A percentile compares a stretch with the other conserved stretches of the same genome.
These are phyloP conservation scores for Phialophora expanda DNA, from an alignment of 2,329 filamentous ascomycete genomes.

Conservation along the genomic window DNA sequence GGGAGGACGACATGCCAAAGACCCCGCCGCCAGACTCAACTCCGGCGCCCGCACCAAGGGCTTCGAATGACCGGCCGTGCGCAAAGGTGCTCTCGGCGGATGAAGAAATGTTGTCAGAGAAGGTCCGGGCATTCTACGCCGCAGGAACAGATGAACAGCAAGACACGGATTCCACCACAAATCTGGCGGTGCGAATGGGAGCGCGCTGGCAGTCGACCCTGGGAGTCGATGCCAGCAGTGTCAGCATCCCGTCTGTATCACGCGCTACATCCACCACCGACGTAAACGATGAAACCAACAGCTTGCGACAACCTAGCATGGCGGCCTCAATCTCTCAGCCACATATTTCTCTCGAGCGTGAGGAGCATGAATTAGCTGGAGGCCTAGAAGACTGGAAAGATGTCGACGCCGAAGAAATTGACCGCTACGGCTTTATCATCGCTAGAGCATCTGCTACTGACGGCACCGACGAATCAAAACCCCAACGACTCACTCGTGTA, in stretches of 20 bases:
- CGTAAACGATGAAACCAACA: conserved; percentile 29
- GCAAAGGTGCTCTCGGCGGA: conserved; percentile 65
- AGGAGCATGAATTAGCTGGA: conserved; percentile 64
- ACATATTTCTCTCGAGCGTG: conserved; percentile 45
- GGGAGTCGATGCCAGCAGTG: conserved; percentile 40
- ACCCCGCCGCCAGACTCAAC: not conserved
- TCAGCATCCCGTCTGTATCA: conserved; percentile 41
- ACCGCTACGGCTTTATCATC: conserved; percentile 68
- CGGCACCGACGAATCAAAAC: conserved; percentile 37
- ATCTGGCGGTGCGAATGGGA: conserved; percentile 46
- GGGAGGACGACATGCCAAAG: conserved; percentile 36
- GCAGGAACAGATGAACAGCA: conserved; percentile 62
- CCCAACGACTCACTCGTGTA: conserved; percentile 60
- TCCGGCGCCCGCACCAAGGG: conserved; percentile 40
- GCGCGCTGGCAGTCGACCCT: conserved; percentile 49
- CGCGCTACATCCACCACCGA: conserved; percentile 41
- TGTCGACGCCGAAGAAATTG: conserved; percentile 63
- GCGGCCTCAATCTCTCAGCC: conserved; percentile 21
- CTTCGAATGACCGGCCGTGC: conserved; percentile 48
- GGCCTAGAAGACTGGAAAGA: conserved; percentile 70
- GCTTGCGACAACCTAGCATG: conserved; percentile 26
- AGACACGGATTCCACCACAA: conserved; percentile 48
- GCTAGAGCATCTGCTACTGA: conserved; percentile 38
- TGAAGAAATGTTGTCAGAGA: conserved; percentile 66
- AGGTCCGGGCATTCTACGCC: conserved; percentile 68